A percentile compares a stretch with the other conserved stretches of the same genome.
These are phyloP conservation scores for Trichosporon sp. DNA, from an alignment of 1,284 basidiomycete species.

Conservation along the genomic window DNA sequence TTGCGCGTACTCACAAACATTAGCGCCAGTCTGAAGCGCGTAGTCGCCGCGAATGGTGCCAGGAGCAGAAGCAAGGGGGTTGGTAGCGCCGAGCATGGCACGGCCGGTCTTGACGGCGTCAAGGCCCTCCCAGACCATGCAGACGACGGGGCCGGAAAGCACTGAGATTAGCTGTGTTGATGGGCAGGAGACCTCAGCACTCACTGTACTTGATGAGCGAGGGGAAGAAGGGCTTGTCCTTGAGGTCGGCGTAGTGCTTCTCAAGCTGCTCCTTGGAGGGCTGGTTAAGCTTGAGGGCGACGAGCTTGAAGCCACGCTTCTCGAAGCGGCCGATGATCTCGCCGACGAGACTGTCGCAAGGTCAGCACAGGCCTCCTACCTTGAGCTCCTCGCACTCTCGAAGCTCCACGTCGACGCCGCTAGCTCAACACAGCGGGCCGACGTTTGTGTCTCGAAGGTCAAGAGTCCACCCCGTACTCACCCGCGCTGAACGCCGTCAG, in stretches of 20 bases:
- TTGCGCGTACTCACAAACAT: constrained; percentile 7
- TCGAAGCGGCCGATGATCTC: constrained; percentile 91
- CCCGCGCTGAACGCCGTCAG: constrained; percentile 92
- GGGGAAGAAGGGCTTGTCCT: constrained; percentile 86
- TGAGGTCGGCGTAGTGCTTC: constrained; percentile 89
- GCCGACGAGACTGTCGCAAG: constrained; percentile 67
- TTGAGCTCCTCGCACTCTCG: not conserved
- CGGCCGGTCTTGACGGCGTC: constrained; percentile 95
- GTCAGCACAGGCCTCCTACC: not conserved
- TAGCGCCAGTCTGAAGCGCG: constrained; percentile 54
- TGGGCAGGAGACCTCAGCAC: constrained; percentile 6
- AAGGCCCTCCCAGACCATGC: constrained; percentile 95
- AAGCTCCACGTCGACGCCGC: not conserved
- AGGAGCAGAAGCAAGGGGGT: constrained; percentile 83
- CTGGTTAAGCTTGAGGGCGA: constrained; percentile 78
- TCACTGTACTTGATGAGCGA: constrained; percentile 76
- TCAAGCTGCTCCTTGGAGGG: constrained; percentile 75
- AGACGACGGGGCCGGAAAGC: constrained; percentile 91
- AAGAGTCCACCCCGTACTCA: not conserved
- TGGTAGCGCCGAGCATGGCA: constrained; percentile 92
- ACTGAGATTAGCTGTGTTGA: constrained; percentile 41
- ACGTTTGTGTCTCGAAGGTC: too few relatives aligned
- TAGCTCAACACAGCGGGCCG: too few relatives aligned
- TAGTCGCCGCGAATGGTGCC: constrained; percentile 63
- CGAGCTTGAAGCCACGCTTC: constrained; percentile 82